Evolutionary conservation across 2,329 filamentous ascomycete species (phyloP).

Genomic region (Gnomoniopsis sp.): DNA sequence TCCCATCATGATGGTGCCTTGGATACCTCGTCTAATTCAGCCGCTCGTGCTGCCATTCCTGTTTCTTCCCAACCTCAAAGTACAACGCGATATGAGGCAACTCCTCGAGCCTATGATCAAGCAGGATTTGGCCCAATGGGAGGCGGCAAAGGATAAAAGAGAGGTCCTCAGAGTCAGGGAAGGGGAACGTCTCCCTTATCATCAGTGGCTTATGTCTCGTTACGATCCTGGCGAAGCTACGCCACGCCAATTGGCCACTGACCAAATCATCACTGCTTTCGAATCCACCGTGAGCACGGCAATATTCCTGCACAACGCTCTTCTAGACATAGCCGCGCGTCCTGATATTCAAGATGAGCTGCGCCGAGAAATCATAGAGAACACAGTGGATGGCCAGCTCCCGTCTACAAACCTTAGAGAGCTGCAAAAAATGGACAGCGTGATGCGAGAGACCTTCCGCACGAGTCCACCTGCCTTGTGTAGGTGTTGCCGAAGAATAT

Average conservation of each 20-base stretch:
- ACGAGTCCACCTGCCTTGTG: conserved; percentile 15
- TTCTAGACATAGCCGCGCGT: conserved; percentile 42
- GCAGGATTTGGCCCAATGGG: neutral
- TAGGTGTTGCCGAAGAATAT: neutral
- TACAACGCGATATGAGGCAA: neutral
- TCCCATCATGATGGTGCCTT: neutral
- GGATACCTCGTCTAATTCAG: neutral
- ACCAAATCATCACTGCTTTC: conserved; percentile 12
- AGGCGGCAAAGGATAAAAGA: neutral
- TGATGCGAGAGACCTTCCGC: conserved; percentile 24
- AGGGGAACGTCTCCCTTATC: neutral
- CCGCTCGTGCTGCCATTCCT: neutral
- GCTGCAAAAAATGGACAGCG: conserved; percentile 22
- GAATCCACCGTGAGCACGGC: conserved; percentile 15
- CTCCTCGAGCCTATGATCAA: neutral
- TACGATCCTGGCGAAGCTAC: neutral
- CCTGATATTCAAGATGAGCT: conserved; percentile 42
- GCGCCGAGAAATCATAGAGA: conserved; percentile 40
- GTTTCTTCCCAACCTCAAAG: neutral
- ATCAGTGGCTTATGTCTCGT: neutral
- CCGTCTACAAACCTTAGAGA: conserved; percentile 21
- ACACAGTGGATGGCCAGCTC: conserved; percentile 23
- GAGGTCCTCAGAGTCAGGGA: neutral
- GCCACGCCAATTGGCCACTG: conserved; percentile 4
- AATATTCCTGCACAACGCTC: conserved; percentile 11